phyloP scores from a whole-genome alignment of 345 rosid species.

The Citrus medica region DNA sequence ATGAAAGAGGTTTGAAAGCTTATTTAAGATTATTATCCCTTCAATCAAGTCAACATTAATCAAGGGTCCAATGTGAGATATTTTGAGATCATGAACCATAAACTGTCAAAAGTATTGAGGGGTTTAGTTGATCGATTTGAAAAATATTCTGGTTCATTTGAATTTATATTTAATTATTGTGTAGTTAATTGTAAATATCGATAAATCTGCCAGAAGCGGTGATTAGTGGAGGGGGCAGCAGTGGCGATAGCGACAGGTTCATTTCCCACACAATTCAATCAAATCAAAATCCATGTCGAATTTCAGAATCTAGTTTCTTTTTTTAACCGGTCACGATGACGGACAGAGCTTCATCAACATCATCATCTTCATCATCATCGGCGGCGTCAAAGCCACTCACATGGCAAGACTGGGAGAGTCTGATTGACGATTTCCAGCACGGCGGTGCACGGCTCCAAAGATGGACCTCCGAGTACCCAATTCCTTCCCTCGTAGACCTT shows the following conservation, averaged over 20 bases:
- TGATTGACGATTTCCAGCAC: conserved; percentile 73
- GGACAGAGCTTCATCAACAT: conserved; percentile 18
- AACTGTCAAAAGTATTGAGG: too few relatives aligned
- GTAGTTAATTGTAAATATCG: too few relatives aligned
- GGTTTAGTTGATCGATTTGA: too few relatives aligned
- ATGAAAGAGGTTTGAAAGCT: too few relatives aligned
- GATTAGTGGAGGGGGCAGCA: background rate
- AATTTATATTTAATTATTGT: too few relatives aligned
- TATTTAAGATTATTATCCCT: too few relatives aligned
- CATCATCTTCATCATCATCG: background rate
- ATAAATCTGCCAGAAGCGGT: too few relatives aligned
- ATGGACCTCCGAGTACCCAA: conserved; percentile 45
- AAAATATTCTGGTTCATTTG: too few relatives aligned
- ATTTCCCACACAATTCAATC: background rate
- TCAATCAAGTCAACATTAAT: too few relatives aligned
- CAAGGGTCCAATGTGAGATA: too few relatives aligned
- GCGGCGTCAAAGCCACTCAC: conserved; percentile 43
- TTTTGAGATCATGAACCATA: too few relatives aligned
- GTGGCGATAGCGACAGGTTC: background rate
- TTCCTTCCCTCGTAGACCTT: conserved; percentile 44
- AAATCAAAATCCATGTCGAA: background rate
- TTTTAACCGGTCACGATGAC: conserved; percentile 11
- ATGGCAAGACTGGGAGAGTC: conserved; percentile 77
- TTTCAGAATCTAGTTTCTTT: conserved; percentile 10
- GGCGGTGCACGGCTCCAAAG: conserved; percentile 52